Base-by-base conservation (phyloP, 2,329 filamentous ascomycete species). In the Celoporthe dispersa region DNA sequence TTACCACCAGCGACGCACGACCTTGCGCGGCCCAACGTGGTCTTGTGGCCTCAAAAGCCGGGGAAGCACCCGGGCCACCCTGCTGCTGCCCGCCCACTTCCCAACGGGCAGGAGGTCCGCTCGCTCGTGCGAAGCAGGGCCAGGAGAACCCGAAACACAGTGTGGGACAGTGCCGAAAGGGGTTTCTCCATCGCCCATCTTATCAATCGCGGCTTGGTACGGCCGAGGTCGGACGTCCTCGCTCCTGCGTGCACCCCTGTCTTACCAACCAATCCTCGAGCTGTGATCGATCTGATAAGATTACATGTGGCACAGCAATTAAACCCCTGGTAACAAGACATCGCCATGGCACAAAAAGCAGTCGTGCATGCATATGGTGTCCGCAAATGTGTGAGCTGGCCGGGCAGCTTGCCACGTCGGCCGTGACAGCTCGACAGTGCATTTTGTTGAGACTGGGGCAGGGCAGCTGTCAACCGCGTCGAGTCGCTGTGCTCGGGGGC, bases 281-380 rank as follows among this genome's bases (percentile, higher is more conserved):
- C 57, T 37, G 28, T 68, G 69, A 70, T 70, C 60, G 69, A 70
- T 70, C 69, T 68, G 69, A 70, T 70, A 70, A 70, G 69, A 70
- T 70, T 68, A 65, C 25, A 37, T 60, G 57, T 60, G 31, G 57
- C 57, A 37, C 57, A 37, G 31, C 57, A 60, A 60, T 60, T 60
- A 35, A 60, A n/a, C 22, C 55, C 28, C 55, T 19, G 22, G 55
- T 31, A 33, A 57, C 53, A 16, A 37, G 31, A 37, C 19, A 37
- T 60, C 57, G 7, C 57, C 19, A n/a, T 60, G 31, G 14, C 7
- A 33, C 9, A 9, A 60, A 8, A 59, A 19, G 57, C 31, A 60
- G 19, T n/a, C 31, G 19, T 60, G 57, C 57, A 60, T 60, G 57
- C 57, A 25, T 39, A 4, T 35, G 33, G 19, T 37, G 57, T 60